phyloP scores from a whole-genome alignment of 2,329 filamentous ascomycete species.

The Lachnum nothofagi region DNA sequence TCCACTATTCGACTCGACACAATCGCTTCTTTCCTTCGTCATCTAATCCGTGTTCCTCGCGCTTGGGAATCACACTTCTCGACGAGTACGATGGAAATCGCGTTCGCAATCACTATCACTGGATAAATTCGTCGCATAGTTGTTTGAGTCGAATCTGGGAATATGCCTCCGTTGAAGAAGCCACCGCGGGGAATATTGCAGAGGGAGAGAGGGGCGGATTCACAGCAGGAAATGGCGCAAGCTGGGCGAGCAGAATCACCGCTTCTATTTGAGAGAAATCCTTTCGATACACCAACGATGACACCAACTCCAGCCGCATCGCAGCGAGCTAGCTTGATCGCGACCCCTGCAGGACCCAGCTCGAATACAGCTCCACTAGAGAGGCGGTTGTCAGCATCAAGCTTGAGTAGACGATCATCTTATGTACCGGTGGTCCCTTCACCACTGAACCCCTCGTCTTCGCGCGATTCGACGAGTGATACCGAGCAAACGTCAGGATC shows the following conservation, averaged over 20 bases:
- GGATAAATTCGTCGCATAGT: background rate
- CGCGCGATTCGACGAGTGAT: constrained; percentile 12
- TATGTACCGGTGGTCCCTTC: constrained; percentile 30
- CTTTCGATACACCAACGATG: constrained; percentile 10
- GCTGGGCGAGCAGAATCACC: constrained; percentile 8
- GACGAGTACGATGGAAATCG: too few species aligned
- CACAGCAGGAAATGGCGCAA: constrained; percentile 9
- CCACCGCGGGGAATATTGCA: constrained; percentile 1
- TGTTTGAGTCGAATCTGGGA: background rate
- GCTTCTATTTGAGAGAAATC: constrained; percentile 9
- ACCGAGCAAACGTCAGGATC: constrained; percentile 1
- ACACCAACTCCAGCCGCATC: constrained; percentile 4
- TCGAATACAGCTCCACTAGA: constrained; percentile 9
- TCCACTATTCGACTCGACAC: too few species aligned
- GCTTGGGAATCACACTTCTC: too few species aligned
- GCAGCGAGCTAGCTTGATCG: constrained; percentile 4
- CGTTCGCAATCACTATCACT: background rate
- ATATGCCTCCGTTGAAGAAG: constrained; percentile 14
- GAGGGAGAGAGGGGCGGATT: constrained; percentile 1
- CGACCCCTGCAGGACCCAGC: background rate
- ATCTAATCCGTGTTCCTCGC: too few species aligned
- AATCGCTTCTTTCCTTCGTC: too few species aligned
- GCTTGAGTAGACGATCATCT: constrained; percentile 17
- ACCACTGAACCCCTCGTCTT: constrained; percentile 29
- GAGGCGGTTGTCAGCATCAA: constrained; percentile 5